These are phyloP conservation scores for Pichia inconspicua DNA, from an alignment of 1,139 yeast species.

Conservation along the genomic window DNA sequence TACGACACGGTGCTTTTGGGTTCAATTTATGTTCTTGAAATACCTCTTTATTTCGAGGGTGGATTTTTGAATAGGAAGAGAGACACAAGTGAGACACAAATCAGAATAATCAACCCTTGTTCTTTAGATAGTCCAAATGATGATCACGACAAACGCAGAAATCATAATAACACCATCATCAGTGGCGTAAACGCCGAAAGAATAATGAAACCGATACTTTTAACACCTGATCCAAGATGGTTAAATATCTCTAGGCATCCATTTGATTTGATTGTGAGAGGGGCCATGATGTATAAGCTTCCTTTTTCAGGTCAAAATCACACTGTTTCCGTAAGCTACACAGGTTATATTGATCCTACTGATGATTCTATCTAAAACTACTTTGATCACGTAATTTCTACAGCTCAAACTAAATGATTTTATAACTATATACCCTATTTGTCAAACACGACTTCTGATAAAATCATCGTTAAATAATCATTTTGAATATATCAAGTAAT, in stretches of 20 bases:
- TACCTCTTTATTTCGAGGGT: constrained; percentile 70
- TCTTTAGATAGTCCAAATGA: constrained; percentile 18
- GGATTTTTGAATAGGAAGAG: constrained; percentile 63
- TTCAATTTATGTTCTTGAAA: constrained; percentile 54
- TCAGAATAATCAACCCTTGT: constrained; percentile 73
- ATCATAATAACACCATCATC: constrained; percentile 8
- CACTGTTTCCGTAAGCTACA: constrained; percentile 56
- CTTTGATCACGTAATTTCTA: too few species aligned
- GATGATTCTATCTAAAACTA: not conserved
- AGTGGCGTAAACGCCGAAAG: not conserved
- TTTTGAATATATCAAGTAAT: too few species aligned
- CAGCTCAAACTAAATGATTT: too few species aligned
- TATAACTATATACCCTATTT: not conserved
- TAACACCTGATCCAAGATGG: constrained; percentile 51
- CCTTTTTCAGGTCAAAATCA: constrained; percentile 53
- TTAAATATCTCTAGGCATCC: constrained; percentile 67
- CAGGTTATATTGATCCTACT: constrained; percentile 50
- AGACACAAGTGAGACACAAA: constrained; percentile 51
- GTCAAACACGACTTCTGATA: not conserved
- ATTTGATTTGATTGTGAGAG: constrained; percentile 78
- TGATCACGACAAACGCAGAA: constrained; percentile 11
- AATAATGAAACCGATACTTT: not conserved
- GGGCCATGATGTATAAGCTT: constrained; percentile 68
- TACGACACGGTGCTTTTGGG: constrained; percentile 73
- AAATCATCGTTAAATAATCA: not conserved